Percentiles rank a stretch among this genome's conserved stretches.
phyloP scores from a whole-genome alignment of 495 filamentous ascomycete species.

The Daldinia concentrica region DNA sequence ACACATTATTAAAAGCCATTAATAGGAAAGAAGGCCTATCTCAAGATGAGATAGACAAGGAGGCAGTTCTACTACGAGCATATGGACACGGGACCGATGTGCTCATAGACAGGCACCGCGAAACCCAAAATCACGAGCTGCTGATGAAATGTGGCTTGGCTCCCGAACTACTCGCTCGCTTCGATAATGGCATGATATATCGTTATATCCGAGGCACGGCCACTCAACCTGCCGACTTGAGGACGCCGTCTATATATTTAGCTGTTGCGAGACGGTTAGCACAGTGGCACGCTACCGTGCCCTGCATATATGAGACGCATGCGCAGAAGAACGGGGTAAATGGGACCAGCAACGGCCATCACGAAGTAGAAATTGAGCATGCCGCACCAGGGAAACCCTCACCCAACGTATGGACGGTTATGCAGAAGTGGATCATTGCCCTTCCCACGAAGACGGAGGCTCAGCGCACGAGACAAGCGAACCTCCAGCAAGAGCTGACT shows the following conservation, averaged over 20 bases:
- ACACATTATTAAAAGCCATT: conserved; percentile 89
- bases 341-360: conserved; percentile 32
- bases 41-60: conserved; percentile 79
- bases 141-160: conserved; percentile 83
- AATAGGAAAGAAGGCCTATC: conserved; percentile 81
- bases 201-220: conserved; percentile 83
- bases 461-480: conserved; percentile 70
- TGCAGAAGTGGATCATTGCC: conserved; percentile 94
- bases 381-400: conserved; percentile 69
- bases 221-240: conserved; percentile 81
- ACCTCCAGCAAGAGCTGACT: conserved; percentile 78
- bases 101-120: conserved; percentile 95
- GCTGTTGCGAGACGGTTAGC: conserved; percentile 84
- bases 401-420: conserved; percentile 90
- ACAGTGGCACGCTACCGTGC: conserved; percentile 91
- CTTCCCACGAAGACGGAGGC: conserved; percentile 75
- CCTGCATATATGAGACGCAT: conserved; percentile 58
- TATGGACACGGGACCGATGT: conserved; percentile 95
- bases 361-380: conserved; percentile 59
- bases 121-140: conserved; percentile 69
- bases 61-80: conserved; percentile 89
- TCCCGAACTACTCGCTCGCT: conserved; percentile 87
- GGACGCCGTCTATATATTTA: conserved; percentile 74
- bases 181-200: conserved; percentile 96
- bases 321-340: conserved; percentile 25